These are phyloP conservation scores for Penicillium riverlandense DNA, from an alignment of 495 filamentous ascomycete species.

Conservation along the genomic window DNA sequence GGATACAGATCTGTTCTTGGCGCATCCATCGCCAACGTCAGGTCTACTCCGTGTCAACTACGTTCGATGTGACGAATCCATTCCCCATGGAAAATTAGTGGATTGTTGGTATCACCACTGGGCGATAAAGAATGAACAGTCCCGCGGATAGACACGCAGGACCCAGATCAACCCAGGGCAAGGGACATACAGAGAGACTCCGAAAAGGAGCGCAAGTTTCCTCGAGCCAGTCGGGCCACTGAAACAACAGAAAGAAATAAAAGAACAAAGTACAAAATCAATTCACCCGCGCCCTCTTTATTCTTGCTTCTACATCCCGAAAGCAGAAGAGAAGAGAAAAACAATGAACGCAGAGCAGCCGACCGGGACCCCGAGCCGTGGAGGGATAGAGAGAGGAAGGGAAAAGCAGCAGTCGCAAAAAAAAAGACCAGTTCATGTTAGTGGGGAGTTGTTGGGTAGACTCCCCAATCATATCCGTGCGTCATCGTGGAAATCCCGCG, in stretches of 20 bases:
- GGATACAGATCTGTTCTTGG: no score
- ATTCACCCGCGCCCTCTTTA: conserved; percentile 19
- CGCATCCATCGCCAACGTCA: no score
- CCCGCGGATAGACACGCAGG: background rate
- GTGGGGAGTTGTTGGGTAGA: conserved; percentile 1
- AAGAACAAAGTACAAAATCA: conserved; percentile 12
- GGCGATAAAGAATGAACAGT: background rate
- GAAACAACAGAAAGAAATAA: conserved; percentile 3
- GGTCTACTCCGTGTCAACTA: no score
- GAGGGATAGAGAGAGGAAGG: conserved; percentile 3
- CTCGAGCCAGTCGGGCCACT: background rate
- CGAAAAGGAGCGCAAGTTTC: no score
- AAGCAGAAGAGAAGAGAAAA: conserved; percentile 7
- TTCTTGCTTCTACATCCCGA: conserved; percentile 24
- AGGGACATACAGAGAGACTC: background rate
- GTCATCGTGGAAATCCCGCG: background rate
- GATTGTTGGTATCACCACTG: conserved; percentile 2
- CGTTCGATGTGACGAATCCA: no score
- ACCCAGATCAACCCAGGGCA: conserved; percentile 4
- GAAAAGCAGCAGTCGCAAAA: conserved; percentile 1
- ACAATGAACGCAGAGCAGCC: conserved; percentile 10
- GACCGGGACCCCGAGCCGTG: background rate
- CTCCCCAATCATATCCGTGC: conserved; percentile 1
- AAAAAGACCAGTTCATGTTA: background rate
- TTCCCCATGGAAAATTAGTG: no score